A percentile compares a stretch with the other conserved stretches of the same genome.
Evolutionary conservation across 352 stramenopile species (phyloP).

Genomic region (Blastocystis sp.): DNA sequence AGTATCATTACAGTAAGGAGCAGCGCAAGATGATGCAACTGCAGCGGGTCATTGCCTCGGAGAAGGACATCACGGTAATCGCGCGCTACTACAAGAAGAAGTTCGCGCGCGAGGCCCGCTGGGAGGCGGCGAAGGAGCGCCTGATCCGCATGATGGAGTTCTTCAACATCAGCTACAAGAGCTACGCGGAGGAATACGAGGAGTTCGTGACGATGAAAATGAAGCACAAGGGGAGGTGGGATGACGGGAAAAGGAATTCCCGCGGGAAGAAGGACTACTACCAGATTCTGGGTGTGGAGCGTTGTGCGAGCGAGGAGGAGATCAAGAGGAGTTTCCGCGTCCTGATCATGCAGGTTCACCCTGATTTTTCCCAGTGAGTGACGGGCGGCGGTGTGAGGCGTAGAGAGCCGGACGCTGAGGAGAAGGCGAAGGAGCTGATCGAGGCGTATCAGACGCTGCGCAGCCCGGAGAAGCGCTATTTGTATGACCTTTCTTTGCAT

Average conservation of each 20-base stretch:
- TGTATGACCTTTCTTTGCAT: constrained; percentile 66
- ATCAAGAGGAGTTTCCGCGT: constrained; percentile 66
- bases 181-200: constrained; percentile 65
- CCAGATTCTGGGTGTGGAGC: constrained; percentile 55
- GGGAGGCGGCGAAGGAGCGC: constrained; percentile 58
- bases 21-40: constrained; percentile 59
- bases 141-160: constrained; percentile 13
- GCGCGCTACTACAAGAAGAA: constrained; percentile 54
- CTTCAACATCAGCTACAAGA: constrained; percentile 51
- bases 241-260: background rate
- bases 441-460: constrained; percentile 61
- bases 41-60: constrained; percentile 15
- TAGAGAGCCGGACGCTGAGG: constrained; percentile 32
- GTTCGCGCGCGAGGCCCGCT: constrained; percentile 57
- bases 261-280: constrained; percentile 22
- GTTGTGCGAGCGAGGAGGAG: constrained; percentile 61
- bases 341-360: constrained; percentile 69
- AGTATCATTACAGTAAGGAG: constrained; percentile 43
- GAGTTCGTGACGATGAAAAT: constrained; percentile 51
- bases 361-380: constrained; percentile 49
- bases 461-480: constrained; percentile 47
- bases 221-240: constrained; percentile 29
- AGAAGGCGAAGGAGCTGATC: constrained; percentile 40
- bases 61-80: constrained; percentile 38
- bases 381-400: background rate